Evolutionary conservation across 306 rosid genomes (phyloP).

Genomic region (Quercus variabilis): DNA sequence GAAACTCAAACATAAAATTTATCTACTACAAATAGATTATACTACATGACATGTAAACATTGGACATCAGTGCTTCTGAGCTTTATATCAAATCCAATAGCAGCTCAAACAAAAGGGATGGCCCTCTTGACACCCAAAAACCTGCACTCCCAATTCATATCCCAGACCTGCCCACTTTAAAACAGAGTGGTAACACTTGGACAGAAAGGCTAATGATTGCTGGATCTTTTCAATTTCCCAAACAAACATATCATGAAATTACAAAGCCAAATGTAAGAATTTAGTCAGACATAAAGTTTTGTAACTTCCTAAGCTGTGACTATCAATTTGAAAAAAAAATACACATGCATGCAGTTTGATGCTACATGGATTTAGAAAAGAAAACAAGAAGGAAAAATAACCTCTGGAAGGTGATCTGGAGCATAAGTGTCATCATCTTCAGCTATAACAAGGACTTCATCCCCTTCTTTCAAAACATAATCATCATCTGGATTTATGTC

Average conservation of each 20-base stretch:
- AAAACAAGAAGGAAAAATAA: conserved; percentile 32
- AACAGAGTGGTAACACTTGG: neutral
- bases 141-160: neutral
- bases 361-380: conserved; percentile 17
- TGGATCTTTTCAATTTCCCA: neutral
- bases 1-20: neutral
- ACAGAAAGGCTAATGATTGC: neutral
- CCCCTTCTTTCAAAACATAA: conserved; percentile 76
- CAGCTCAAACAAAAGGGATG: neutral
- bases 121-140: neutral
- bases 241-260: neutral
- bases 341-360: neutral
- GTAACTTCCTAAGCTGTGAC: conserved; percentile 9
- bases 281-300: conserved; percentile 14
- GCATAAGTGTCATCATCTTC: conserved; percentile 95
- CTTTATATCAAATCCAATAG: neutral
- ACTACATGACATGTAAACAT: neutral
- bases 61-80: neutral
- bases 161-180: neutral
- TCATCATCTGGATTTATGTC: conserved; percentile 78
- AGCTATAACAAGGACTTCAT: conserved; percentile 95
- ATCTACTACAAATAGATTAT: neutral
- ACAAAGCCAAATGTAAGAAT: conserved; percentile 11
- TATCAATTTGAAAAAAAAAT: conserved; percentile 12
- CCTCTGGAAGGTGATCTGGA: conserved; percentile 85